Evolutionary conservation across 305 asterid genomes (phyloP).

Genomic region (Withania somnifera): DNA sequence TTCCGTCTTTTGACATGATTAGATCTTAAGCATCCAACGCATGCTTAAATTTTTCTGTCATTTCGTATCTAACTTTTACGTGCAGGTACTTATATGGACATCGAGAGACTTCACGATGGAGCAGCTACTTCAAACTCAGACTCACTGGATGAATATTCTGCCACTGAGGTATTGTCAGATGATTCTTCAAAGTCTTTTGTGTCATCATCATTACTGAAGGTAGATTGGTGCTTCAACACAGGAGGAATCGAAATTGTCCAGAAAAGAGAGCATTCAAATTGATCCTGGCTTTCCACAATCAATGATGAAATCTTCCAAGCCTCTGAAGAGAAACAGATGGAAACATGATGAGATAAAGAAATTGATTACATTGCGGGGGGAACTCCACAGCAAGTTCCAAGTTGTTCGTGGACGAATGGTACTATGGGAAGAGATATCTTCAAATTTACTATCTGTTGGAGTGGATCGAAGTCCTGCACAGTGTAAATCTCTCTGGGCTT

Average conservation of each 20-base stretch:
- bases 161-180: slow-evolving; percentile 25
- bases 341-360: slow-evolving; percentile 77
- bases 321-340: slow-evolving; percentile 77
- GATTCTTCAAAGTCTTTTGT: slow-evolving; percentile 44
- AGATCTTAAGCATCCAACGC: not conserved
- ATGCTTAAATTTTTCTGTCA: not conserved
- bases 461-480: slow-evolving; percentile 73
- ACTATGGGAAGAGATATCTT: slow-evolving; percentile 96
- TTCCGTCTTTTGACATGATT: not conserved
- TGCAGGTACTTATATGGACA: slow-evolving; percentile 30
- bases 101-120: slow-evolving; percentile 30
- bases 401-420: slow-evolving; percentile 90
- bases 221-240: slow-evolving; percentile 22
- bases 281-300: slow-evolving; percentile 34
- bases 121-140: slow-evolving; percentile 26
- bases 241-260: slow-evolving; percentile 19
- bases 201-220: slow-evolving; percentile 23
- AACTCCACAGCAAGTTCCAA: slow-evolving; percentile 78
- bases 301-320: slow-evolving; percentile 33
- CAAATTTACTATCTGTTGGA: slow-evolving; percentile 50
- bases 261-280: slow-evolving; percentile 29
- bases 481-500: slow-evolving; percentile 95
- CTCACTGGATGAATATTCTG: slow-evolving; percentile 17
- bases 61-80: not conserved
- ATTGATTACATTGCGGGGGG: slow-evolving; percentile 73